Evolutionary conservation across 352 stramenopile species (phyloP).

Genomic region (Detonula confervacea): DNA sequence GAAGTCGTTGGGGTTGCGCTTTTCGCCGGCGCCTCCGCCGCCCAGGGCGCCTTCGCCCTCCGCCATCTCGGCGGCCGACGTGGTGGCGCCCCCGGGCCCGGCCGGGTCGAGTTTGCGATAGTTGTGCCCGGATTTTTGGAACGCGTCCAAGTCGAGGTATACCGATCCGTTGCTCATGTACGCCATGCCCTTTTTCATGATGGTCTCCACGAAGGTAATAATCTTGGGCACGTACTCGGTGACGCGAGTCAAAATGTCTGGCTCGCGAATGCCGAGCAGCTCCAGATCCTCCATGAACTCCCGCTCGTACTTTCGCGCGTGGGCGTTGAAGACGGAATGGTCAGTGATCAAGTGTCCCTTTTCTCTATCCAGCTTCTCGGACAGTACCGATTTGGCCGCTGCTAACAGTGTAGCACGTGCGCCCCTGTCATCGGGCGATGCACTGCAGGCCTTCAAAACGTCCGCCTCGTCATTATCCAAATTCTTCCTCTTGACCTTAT

Average conservation of each 20-base stretch:
- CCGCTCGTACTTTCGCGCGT: constrained; percentile 89
- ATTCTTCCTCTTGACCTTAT: constrained; percentile 72
- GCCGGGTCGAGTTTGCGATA: constrained; percentile 95
- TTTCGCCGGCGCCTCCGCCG: constrained; percentile 86
- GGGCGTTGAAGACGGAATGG: constrained; percentile 80
- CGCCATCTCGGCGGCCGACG: constrained; percentile 88
- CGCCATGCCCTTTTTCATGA: constrained; percentile 95
- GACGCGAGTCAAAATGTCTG: constrained; percentile 93
- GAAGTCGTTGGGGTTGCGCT: constrained; percentile 95
- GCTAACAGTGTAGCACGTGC: constrained; percentile 62
- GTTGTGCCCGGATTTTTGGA: constrained; percentile 87
- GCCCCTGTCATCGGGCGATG: constrained; percentile 21
- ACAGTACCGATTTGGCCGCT: constrained; percentile 68
- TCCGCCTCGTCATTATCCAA: constrained; percentile 61
- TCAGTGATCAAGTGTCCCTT: constrained; percentile 77
- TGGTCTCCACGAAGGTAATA: constrained; percentile 93
- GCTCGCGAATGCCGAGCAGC: constrained; percentile 92
- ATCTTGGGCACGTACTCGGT: constrained; percentile 98
- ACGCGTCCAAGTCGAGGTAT: constrained; percentile 94
- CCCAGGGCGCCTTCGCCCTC: constrained; percentile 90
- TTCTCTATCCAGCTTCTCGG: constrained; percentile 77
- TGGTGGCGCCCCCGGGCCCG: constrained; percentile 88
- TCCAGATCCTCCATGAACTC: constrained; percentile 99
- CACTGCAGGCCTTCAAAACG: constrained; percentile 42
- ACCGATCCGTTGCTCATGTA: constrained; percentile 98